Percentiles rank a stretch among this genome's conserved stretches.
These are phyloP conservation scores for Nannizziopsis barbatae DNA, from an alignment of 2,329 filamentous ascomycete genomes.

Conservation along the genomic window DNA sequence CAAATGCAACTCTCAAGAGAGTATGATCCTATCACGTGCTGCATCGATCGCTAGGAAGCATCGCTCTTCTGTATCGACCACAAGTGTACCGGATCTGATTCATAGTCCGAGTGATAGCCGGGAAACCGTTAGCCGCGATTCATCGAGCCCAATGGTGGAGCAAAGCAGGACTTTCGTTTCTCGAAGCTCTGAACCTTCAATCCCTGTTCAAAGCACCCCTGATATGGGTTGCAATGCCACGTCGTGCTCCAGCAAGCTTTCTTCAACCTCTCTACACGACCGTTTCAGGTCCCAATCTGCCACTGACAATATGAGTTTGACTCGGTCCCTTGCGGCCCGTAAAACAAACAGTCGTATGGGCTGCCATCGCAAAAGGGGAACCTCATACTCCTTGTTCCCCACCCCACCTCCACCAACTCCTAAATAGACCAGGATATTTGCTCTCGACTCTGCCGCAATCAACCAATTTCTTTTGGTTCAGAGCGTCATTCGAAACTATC, in stretches of 20 bases:
- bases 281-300: conserved; percentile 30
- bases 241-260: conserved; percentile 8
- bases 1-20: conserved; percentile 48
- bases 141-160: neutral
- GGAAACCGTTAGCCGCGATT: conserved; percentile 22
- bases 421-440: conserved; percentile 1
- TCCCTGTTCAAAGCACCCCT: conserved; percentile 18
- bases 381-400: conserved; percentile 38
- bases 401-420: conserved; percentile 18
- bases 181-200: conserved; percentile 18
- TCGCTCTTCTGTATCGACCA: conserved; percentile 38
- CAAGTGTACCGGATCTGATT: conserved; percentile 36
- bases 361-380: conserved; percentile 27
- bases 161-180: neutral
- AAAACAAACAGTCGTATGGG: conserved; percentile 19
- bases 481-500: neutral
- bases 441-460: too few relatives aligned
- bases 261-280: conserved; percentile 21
- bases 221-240: conserved; percentile 11
- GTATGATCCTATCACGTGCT: conserved; percentile 42
- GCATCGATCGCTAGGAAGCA: conserved; percentile 39
- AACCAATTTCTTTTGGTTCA: too few relatives aligned
- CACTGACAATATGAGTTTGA: conserved; percentile 18
- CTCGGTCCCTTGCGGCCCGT: too few relatives aligned
- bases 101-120: conserved; percentile 33